Conservation (phyloP, 805 yeast genomes). For the Yarrowia sp. region DNA sequence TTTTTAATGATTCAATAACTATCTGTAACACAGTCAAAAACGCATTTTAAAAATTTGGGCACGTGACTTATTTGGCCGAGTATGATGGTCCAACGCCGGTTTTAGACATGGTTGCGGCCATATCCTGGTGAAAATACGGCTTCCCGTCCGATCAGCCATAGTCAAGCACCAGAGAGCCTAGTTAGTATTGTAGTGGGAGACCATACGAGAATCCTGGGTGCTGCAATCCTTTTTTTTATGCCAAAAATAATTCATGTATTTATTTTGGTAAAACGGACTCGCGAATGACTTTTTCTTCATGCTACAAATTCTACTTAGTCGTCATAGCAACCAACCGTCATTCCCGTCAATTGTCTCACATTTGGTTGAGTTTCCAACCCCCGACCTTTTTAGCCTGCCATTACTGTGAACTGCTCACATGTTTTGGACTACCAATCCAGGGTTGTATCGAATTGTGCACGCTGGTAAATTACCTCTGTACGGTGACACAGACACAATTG, state of each 20-base stretch:
- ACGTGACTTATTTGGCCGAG: background rate
- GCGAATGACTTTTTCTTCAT: no score
- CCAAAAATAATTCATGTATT: no score
- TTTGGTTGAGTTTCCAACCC: no score
- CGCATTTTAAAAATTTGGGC: background rate
- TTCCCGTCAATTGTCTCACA: no score
- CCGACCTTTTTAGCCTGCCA: no score
- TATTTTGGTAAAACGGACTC: no score
- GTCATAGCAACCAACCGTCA: no score
- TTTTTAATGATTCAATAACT: background rate
- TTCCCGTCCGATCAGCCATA: constrained; percentile 10
- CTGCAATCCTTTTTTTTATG: constrained; percentile 2
- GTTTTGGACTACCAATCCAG: no score
- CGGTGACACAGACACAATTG: background rate
- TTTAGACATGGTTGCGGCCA: background rate
- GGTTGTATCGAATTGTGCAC: no score
- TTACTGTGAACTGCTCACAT: no score
- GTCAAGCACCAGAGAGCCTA: constrained; percentile 10
- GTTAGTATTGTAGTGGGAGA: constrained; percentile 11
- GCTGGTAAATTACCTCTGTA: no score
- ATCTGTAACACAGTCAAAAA: background rate
- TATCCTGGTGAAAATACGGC: constrained; percentile 8
- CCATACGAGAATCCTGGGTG: constrained; percentile 12
- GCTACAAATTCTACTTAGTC: no score
- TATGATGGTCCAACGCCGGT: background rate